Conservation (phyloP, 805 yeast genomes). For the Pichia sporocuriosa region DNA sequence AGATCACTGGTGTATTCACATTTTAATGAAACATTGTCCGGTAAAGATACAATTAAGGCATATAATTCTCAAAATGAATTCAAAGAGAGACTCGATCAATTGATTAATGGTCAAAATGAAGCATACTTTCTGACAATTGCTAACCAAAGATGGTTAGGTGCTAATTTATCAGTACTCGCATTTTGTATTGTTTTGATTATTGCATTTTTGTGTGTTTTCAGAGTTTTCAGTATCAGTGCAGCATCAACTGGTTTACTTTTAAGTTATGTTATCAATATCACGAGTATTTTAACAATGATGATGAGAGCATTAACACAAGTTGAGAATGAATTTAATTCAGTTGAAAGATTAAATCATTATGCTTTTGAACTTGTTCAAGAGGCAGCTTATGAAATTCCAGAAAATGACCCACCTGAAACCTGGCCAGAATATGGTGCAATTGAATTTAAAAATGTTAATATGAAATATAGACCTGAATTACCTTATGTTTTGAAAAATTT, state of each 20-base stretch:
- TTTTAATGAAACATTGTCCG: constrained; percentile 62
- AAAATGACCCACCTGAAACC: constrained; percentile 30
- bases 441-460: constrained; percentile 39
- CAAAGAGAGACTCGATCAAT: constrained; percentile 35
- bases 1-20: constrained; percentile 66
- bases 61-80: constrained; percentile 41
- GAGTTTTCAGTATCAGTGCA: constrained; percentile 50
- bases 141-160: constrained; percentile 58
- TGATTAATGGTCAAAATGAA: constrained; percentile 59
- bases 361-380: constrained; percentile 60
- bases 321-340: constrained; percentile 77
- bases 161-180: constrained; percentile 45
- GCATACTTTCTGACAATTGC: constrained; percentile 53
- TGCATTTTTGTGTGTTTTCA: constrained; percentile 51
- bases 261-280: constrained; percentile 52
- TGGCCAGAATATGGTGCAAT: constrained; percentile 50
- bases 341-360: constrained; percentile 64
- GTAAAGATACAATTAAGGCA: constrained; percentile 59
- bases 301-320: constrained; percentile 57
- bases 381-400: constrained; percentile 48
- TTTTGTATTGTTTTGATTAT: constrained; percentile 40
- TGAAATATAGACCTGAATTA: constrained; percentile 54
- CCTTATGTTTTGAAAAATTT: constrained; percentile 51
- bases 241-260: constrained; percentile 57
- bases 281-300: constrained; percentile 48